Base-by-base conservation (phyloP, 257 asterid species). In the Rubia yunnanensis region DNA sequence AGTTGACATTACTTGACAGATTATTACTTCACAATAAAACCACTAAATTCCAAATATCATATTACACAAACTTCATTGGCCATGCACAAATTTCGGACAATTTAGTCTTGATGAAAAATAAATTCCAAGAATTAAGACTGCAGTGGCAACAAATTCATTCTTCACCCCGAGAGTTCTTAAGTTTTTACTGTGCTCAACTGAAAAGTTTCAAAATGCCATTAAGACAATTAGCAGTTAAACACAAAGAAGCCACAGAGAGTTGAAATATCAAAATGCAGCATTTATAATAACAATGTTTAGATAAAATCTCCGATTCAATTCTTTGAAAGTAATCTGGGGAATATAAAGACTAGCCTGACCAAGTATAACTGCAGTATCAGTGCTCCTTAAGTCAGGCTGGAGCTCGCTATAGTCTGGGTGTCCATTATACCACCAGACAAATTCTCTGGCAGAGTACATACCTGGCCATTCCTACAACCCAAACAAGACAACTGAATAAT, bases 391-490 rank as follows among this genome's bases (percentile, higher is more conserved):
- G 72, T 86, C 95, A 38, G 92, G 97, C 60, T 83, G 77, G 70
- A 92, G 89, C 73, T 79, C 76, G 69, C 82, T 76, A 74, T 73
- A 86, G 79, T 89, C 97, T 38, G 97, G 99, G 67, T 88, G 99
- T 67, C 97, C 97, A 67, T 89, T 87, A 82, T 92, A 89, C 97
- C 97, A 89, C 96, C 99, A 92, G 55, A 89, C 96, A 76, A 89
- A 92, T 75, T 92, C 99, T 79, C 97, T 78, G 14, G 99, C 94
- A 76, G 97, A 78, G 65, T 78, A 64, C 71, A 86, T 79, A 57
- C 95, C 96, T 65, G 75, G 65, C 49, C 84, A 71, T 23, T 80
- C 88, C 98, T 84, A 73, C 64, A 77, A 65, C 39, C 15, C 50
- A 1, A 58, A 36, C 23, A 57, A 14, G 38, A 58, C 15, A 55